Percentiles rank a stretch among this genome's conserved stretches.
Evolutionary conservation across 176 grass and related monocot species (phyloP).

Genomic region (Poa pratensis): DNA sequence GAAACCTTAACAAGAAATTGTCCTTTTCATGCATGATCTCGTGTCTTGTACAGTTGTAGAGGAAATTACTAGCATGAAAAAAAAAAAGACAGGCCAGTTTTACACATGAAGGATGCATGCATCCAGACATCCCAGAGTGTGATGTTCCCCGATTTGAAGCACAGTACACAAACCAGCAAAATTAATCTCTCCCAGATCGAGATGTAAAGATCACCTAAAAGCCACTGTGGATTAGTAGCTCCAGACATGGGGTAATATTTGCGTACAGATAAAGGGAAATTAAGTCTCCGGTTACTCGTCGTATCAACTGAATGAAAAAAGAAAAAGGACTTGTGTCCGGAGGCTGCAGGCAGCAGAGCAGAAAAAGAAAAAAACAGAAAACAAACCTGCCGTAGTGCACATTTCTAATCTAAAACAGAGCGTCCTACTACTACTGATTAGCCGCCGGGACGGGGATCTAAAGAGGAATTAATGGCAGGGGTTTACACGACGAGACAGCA

Average conservation of each 20-base stretch:
- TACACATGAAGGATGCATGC: not conserved
- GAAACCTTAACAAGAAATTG: not conserved
- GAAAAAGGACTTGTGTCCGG: not conserved
- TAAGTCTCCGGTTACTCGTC: not conserved
- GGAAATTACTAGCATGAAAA: not conserved
- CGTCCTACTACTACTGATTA: not conserved
- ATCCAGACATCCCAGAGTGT: not conserved
- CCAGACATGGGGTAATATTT: not conserved
- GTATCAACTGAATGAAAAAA: not conserved
- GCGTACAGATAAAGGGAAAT: not conserved
- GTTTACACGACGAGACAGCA: not conserved
- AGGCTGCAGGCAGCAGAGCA: not conserved
- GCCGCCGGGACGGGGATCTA: not conserved
- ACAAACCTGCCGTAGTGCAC: not conserved
- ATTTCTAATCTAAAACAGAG: not conserved
- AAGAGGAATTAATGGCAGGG: not conserved
- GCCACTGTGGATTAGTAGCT: not conserved
- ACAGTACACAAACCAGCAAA: not conserved
- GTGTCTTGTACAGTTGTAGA: not conserved
- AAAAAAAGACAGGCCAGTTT: not conserved
- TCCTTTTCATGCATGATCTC: not conserved
- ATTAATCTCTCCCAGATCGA: not conserved
- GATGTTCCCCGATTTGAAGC: conserved; percentile 2
- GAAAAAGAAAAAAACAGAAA: not conserved
- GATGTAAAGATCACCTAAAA: not conserved